Evolutionary conservation across 371 early-diverging fungal genomes (phyloP), one percentile per base, ranked within the genome.

Genomic region (Rhizopus microsporus): DNA sequence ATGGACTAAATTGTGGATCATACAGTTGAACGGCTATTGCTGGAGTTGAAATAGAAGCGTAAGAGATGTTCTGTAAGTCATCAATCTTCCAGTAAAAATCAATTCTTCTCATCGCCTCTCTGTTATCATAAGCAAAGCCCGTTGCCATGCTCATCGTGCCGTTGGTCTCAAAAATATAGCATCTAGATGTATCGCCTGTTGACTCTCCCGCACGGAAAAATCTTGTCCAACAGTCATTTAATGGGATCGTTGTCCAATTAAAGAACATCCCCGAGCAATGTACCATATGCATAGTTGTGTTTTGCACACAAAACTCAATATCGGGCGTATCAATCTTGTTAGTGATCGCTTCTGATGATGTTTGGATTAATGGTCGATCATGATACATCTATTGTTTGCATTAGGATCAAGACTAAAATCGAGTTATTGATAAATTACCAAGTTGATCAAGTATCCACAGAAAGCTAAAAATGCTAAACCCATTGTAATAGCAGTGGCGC

Each of bases 71-170:
- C 0, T 12, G 8, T 5, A 69, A 16, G 35, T 45, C 50, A 50
- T 74, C 68, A 10, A 72, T 60, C 9, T 56, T 42, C 77, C 77
- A 77, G 35, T 77, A 77, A 35, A 77, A 59, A 37, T 77, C 77
- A 6, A 77, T 34, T 40, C 77, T 67, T 34, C 65, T 51, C 2
- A 75, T 48, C 34, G 67, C 49, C 23, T 59, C 37, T 17, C 59
- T 17, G 10, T 54, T 57, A n/a, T 59, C 54, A 16, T 60, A 48
- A 3, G 47, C 32, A 5, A 44, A 5, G 10, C 64, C 60, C 4
- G 68, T 49, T 10, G 69, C 62, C 54, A 67, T 73, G 32, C 48
- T 54, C 12, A 67, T 56, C 3, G 56, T 44, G 5, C 57, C 57
- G 37, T 63, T 65, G 5, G 70, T 38, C 17, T 65, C 59, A 62